phyloP scores from a whole-genome alignment of 2,329 filamentous ascomycete species.

The Cytospora mali region DNA sequence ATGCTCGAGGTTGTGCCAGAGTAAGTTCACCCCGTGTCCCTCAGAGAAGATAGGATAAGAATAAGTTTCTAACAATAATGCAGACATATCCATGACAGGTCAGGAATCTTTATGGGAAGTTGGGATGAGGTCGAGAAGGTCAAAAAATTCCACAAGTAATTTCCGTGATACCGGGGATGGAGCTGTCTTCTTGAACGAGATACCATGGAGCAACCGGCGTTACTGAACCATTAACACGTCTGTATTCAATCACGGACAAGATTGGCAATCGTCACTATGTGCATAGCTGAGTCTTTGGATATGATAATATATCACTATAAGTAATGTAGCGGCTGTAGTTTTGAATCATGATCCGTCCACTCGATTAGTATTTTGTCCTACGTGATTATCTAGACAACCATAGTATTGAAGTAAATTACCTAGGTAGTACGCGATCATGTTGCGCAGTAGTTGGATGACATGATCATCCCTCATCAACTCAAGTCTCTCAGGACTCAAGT shows the following conservation, averaged over 20 bases:
- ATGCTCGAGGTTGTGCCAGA: conserved; percentile 90
- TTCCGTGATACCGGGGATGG: conserved; percentile 10
- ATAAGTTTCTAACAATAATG: neutral
- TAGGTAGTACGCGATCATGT: too few relatives aligned
- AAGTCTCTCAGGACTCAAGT: neutral
- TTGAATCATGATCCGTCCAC: neutral
- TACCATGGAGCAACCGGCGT: conserved; percentile 9
- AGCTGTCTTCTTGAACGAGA: neutral
- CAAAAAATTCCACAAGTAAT: conserved; percentile 73
- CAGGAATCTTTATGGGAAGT: conserved; percentile 95
- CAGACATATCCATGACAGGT: conserved; percentile 84
- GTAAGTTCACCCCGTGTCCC: conserved; percentile 23
- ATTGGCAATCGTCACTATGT: conserved; percentile 19
- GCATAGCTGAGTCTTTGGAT: conserved; percentile 18
- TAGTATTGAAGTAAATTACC: too few relatives aligned
- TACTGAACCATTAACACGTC: neutral
- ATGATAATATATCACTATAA: conserved; percentile 15
- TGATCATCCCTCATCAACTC: neutral
- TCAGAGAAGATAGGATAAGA: neutral
- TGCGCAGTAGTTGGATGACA: neutral
- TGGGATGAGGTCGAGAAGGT: conserved; percentile 96
- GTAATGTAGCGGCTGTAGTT: neutral
- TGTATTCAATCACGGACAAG: conserved; percentile 15
- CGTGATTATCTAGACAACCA: too few relatives aligned
- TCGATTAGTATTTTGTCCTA: too few relatives aligned